Percentiles rank a stretch among this genome's conserved stretches.
phyloP scores from a whole-genome alignment of 805 yeast species.

The Metschnikowia vanudenii region DNA sequence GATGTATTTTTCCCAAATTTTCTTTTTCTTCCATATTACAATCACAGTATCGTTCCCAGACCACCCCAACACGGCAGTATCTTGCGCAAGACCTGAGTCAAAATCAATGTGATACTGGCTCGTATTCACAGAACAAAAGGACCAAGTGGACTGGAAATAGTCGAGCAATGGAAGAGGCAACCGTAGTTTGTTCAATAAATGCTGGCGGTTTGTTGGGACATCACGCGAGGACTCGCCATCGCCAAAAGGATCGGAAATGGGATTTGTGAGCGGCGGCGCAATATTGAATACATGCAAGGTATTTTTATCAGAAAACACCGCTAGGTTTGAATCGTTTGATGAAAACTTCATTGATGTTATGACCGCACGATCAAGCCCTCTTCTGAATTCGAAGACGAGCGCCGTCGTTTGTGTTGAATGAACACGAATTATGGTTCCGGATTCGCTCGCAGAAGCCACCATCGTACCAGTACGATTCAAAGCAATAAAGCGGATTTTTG shows the following conservation, averaged over 20 bases:
- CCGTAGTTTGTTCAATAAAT: slow-evolving; percentile 62
- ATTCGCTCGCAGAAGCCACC: slow-evolving; percentile 78
- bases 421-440: slow-evolving; percentile 77
- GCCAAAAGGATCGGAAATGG: slow-evolving; percentile 9
- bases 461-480: slow-evolving; percentile 61
- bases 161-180: slow-evolving; percentile 56
- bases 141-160: slow-evolving; percentile 85
- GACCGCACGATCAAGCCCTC: slow-evolving; percentile 85
- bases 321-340: slow-evolving; percentile 70
- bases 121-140: slow-evolving; percentile 72
- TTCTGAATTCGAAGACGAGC: slow-evolving; percentile 75
- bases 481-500: slow-evolving; percentile 60
- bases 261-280: slow-evolving; percentile 1
- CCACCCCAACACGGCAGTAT: slow-evolving; percentile 60
- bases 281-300: slow-evolving; percentile 84
- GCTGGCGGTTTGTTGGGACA: slow-evolving; percentile 51
- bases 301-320: slow-evolving; percentile 84
- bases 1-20: slow-evolving; percentile 84
- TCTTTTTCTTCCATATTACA: slow-evolving; percentile 69
- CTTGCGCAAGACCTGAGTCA: slow-evolving; percentile 23
- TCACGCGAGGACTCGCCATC: slow-evolving; percentile 6
- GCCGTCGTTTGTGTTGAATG: slow-evolving; percentile 69
- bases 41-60: slow-evolving; percentile 69
- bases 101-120: slow-evolving; percentile 34
- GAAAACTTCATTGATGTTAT: slow-evolving; percentile 83